Evolutionary conservation across 768 basidiomycete species (phyloP).

Genomic region (Suillus subaureus): DNA sequence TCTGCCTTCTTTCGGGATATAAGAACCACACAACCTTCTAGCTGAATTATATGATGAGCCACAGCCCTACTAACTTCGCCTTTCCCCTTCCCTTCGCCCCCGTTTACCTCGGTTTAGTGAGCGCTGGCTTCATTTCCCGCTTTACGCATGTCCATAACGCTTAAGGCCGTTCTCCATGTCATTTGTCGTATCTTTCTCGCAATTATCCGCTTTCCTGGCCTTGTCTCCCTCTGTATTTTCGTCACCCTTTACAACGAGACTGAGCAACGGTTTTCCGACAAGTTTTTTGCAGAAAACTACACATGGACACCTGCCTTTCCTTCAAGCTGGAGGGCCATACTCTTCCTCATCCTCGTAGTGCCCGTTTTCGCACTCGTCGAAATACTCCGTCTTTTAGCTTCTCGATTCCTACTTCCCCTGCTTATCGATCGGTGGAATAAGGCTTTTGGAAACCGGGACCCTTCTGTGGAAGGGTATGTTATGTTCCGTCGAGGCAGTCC

Average conservation of each 20-base stretch:
- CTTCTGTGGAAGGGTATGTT: constrained; percentile 1
- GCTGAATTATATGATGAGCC: not conserved
- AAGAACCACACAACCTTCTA: not conserved
- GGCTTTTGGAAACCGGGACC: not conserved
- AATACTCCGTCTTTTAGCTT: constrained; percentile 9
- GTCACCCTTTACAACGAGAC: not conserved
- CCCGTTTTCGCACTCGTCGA: constrained; percentile 8
- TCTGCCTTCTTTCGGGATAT: too few relatives aligned
- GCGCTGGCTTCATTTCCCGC: not conserved
- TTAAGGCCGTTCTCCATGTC: not conserved
- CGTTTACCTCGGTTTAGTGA: not conserved
- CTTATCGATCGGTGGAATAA: not conserved
- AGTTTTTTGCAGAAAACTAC: constrained; percentile 2
- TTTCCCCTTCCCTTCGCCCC: not conserved
- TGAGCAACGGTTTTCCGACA: not conserved
- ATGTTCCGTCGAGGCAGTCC: not conserved
- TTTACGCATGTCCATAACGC: not conserved
- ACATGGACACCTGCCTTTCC: constrained; percentile 13
- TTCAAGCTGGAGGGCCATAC: constrained; percentile 7
- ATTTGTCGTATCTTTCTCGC: not conserved
- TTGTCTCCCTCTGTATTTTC: constrained; percentile 6
- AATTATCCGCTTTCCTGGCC: constrained; percentile 9
- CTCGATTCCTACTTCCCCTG: not conserved
- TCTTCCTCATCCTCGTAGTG: constrained; percentile 5
- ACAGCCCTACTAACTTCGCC: not conserved